phyloP scores from a whole-genome alignment of 495 filamentous ascomycete genomes.

The Penicillium paxilli region DNA sequence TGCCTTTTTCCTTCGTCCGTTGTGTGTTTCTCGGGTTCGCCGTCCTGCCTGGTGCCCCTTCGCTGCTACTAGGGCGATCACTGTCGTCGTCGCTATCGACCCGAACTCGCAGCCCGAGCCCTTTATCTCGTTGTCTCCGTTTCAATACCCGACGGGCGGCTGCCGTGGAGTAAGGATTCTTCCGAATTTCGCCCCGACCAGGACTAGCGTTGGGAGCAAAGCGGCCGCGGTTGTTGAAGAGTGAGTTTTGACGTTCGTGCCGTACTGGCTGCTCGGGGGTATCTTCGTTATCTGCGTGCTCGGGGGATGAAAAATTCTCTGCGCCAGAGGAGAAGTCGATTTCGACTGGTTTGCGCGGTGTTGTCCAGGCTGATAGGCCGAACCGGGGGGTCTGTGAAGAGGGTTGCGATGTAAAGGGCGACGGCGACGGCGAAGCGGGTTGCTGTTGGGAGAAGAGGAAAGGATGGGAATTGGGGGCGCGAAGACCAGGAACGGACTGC shows the following conservation, averaged over 20 bases:
- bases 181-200: constrained; percentile 58
- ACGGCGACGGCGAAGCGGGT: constrained; percentile 27
- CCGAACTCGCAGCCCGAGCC: constrained; percentile 42
- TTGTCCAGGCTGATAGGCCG: constrained; percentile 72
- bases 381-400: constrained; percentile 44
- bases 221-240: constrained; percentile 44
- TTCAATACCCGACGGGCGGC: constrained; percentile 56
- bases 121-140: constrained; percentile 47
- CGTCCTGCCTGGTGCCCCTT: constrained; percentile 24
- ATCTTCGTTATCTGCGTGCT: constrained; percentile 66
- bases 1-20: constrained; percentile 1
- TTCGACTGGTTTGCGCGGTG: constrained; percentile 68
- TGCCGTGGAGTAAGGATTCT: constrained; percentile 53
- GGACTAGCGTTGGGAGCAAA: constrained; percentile 44
- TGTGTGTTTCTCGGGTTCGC: constrained; percentile 12
- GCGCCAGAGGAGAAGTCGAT: constrained; percentile 73
- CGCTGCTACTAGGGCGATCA: constrained; percentile 52
- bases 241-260: constrained; percentile 46
- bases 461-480: constrained; percentile 49
- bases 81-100: constrained; percentile 60
- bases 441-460: constrained; percentile 43
- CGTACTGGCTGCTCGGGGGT: constrained; percentile 61
- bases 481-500: constrained; percentile 43
- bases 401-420: constrained; percentile 1
- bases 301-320: constrained; percentile 77